Conservation (phyloP, 2,329 filamentous ascomycete species). For the Penicillium paneum region DNA sequence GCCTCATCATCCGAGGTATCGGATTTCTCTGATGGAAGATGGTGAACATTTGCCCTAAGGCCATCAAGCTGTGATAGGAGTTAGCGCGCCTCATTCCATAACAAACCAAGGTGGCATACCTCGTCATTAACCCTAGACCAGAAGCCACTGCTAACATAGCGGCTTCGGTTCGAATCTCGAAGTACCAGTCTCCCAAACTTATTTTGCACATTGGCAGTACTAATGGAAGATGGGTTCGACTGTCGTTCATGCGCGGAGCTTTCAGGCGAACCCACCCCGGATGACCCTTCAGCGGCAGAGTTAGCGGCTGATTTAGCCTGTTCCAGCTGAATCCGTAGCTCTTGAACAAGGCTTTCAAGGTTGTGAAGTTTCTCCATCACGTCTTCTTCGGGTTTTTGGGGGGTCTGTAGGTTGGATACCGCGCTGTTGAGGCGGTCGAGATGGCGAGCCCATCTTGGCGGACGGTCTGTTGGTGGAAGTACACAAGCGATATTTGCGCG, state of each 20-base stretch:
- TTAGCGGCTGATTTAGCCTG: constrained; percentile 38
- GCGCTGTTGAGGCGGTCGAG: constrained; percentile 36
- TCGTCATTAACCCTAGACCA: constrained; percentile 58
- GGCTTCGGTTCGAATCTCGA: constrained; percentile 43
- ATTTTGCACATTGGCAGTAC: constrained; percentile 31
- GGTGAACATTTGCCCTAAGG: constrained; percentile 22
- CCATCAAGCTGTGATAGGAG: constrained; percentile 14
- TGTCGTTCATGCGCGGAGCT: constrained; percentile 20
- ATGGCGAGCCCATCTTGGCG: constrained; percentile 55
- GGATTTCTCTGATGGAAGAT: constrained; percentile 32
- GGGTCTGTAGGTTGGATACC: constrained; percentile 20
- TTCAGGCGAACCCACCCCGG: constrained; percentile 28
- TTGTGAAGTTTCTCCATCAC: constrained; percentile 51
- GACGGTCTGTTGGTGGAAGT: constrained; percentile 49
- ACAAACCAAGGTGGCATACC: constrained; percentile 34
- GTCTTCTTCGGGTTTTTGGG: constrained; percentile 27
- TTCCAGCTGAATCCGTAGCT: constrained; percentile 49
- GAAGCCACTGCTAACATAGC: constrained; percentile 54
- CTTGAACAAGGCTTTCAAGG: constrained; percentile 53
- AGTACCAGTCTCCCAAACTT: constrained; percentile 51
- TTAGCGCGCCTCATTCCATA: not conserved
- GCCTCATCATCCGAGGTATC: constrained; percentile 37
- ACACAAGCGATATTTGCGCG: constrained; percentile 54
- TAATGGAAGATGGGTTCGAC: constrained; percentile 5
- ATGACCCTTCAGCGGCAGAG: constrained; percentile 26